Percentiles rank a stretch among this genome's conserved stretches.
These are phyloP conservation scores for Malus sieversii DNA, from an alignment of 306 rosid species.

Conservation along the genomic window DNA sequence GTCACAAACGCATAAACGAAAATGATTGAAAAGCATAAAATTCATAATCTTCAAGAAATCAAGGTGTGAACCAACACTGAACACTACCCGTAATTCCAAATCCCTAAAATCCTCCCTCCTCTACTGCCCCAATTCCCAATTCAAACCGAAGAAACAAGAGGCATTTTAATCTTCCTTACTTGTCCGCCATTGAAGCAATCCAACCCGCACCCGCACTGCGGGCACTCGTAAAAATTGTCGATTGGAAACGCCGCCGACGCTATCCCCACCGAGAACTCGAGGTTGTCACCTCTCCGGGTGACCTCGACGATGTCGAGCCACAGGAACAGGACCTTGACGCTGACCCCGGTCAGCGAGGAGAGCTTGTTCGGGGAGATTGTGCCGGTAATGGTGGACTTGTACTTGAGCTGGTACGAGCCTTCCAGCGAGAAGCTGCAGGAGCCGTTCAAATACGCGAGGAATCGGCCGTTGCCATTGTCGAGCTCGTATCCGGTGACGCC, in stretches of 20 bases:
- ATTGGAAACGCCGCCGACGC: slow-evolving; percentile 66
- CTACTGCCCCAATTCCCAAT: neutral
- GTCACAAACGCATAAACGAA: neutral
- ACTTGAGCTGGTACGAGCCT: slow-evolving; percentile 58
- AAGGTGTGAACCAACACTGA: neutral
- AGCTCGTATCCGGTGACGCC: slow-evolving; percentile 47
- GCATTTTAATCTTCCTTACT: slow-evolving; percentile 39
- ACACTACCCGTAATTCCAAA: neutral
- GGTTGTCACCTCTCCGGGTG: slow-evolving; percentile 38
- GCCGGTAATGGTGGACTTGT: slow-evolving; percentile 63
- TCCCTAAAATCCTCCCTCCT: neutral
- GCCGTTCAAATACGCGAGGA: slow-evolving; percentile 43
- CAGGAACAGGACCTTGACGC: slow-evolving; percentile 66
- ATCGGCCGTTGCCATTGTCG: slow-evolving; percentile 39
- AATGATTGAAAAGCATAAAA: neutral
- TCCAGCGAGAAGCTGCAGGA: slow-evolving; percentile 67
- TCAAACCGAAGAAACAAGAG: slow-evolving; percentile 44
- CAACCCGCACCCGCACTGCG: slow-evolving; percentile 73
- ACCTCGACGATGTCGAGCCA: slow-evolving; percentile 83
- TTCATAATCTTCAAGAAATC: neutral
- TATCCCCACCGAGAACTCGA: slow-evolving; percentile 69
- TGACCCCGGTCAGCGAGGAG: slow-evolving; percentile 47
- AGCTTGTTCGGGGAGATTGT: slow-evolving; percentile 40
- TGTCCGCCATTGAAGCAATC: slow-evolving; percentile 32
- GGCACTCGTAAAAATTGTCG: slow-evolving; percentile 63